These are phyloP conservation scores for Camelina hispida DNA, from an alignment of 345 rosid genomes.

Conservation along the genomic window DNA sequence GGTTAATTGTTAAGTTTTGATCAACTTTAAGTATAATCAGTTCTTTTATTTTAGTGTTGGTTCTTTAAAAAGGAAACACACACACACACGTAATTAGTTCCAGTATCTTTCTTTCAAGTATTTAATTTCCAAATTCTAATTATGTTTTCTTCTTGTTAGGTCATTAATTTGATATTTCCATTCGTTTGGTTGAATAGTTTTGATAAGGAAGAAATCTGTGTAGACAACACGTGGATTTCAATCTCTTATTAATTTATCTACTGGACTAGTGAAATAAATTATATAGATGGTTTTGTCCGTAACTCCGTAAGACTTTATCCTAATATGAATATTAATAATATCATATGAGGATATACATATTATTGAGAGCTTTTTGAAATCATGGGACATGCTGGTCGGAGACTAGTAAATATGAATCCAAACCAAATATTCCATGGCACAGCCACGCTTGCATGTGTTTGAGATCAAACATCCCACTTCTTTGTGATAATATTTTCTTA, in stretches of 20 bases:
- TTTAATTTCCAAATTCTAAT: no score
- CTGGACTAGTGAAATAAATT: not conserved
- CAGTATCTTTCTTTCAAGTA: not conserved
- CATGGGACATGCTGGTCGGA: slow-evolving; percentile 41
- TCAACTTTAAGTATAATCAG: no score
- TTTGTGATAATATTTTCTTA: not conserved
- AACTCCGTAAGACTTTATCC: slow-evolving; percentile 1
- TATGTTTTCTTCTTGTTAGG: no score
- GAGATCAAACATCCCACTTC: slow-evolving; percentile 34
- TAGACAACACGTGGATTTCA: slow-evolving; percentile 11
- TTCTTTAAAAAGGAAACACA: no score
- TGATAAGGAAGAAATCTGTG: not conserved
- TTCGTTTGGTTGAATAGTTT: not conserved
- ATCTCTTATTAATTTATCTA: not conserved
- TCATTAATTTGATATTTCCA: no score
- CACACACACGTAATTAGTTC: not conserved
- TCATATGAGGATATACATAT: not conserved
- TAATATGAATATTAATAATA: not conserved
- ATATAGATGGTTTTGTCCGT: not conserved
- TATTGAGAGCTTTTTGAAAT: slow-evolving; percentile 28
- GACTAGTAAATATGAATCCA: slow-evolving; percentile 35
- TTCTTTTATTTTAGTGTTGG: not conserved
- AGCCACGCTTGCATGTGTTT: slow-evolving; percentile 14
- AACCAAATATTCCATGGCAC: slow-evolving; percentile 12
- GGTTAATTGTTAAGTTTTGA: not conserved